Conservation (phyloP, 2,329 filamentous ascomycete species). For the Fusarium sp. region DNA sequence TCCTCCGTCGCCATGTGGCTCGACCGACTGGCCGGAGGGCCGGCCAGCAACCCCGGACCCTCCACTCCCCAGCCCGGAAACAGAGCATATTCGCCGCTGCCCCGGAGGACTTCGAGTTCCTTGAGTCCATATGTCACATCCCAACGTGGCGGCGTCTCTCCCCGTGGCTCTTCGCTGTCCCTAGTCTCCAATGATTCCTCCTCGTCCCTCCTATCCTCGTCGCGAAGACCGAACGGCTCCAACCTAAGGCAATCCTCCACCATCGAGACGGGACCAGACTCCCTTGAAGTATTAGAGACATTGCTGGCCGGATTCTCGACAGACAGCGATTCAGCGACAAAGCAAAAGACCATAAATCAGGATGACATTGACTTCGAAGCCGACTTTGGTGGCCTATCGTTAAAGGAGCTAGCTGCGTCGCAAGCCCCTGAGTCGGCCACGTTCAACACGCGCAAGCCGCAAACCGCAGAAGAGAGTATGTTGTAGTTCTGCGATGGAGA, state of each 20-base stretch:
- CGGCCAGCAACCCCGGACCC: conserved; percentile 68
- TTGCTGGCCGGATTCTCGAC: conserved; percentile 51
- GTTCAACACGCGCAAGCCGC: conserved; percentile 57
- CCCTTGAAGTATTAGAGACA: conserved; percentile 73
- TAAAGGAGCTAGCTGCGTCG: conserved; percentile 74
- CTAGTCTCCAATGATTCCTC: conserved; percentile 82
- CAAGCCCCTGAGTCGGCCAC: conserved; percentile 32
- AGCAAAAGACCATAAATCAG: conserved; percentile 50
- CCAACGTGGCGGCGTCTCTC: conserved; percentile 73
- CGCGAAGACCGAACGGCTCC: conserved; percentile 74
- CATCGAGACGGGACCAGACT: conserved; percentile 69
- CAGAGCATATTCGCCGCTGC: conserved; percentile 77
- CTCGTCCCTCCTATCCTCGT: conserved; percentile 74
- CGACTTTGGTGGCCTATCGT: conserved; percentile 81
- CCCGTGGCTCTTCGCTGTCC: conserved; percentile 82
- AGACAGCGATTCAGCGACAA: conserved; percentile 12
- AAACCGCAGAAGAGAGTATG: conserved; percentile 80
- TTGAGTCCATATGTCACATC: conserved; percentile 76
- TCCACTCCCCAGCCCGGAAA: conserved; percentile 71
- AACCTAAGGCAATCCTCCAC: conserved; percentile 69
- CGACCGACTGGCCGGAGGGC: conserved; percentile 79
- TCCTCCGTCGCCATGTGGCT: conserved; percentile 77
- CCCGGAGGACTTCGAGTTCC: conserved; percentile 73
- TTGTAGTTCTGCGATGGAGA: background rate
- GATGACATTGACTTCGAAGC: conserved; percentile 73